Base-by-base conservation (phyloP, 768 basidiomycete species). In the Xerocomellus amylosporus region DNA sequence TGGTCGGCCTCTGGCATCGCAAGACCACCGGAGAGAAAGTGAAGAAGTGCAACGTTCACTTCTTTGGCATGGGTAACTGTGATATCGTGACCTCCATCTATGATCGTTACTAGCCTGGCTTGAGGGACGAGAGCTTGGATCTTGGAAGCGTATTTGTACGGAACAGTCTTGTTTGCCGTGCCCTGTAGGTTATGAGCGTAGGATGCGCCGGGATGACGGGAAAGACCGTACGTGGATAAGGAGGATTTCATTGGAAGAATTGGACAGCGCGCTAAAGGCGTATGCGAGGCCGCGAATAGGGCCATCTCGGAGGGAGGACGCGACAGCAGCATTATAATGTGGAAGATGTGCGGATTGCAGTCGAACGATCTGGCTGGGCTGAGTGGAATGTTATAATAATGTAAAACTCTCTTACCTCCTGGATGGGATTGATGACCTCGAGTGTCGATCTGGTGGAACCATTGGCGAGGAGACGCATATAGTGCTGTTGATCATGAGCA, bases 331-430 rank as follows among this genome's bases (percentile, higher is more conserved):
- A 58, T 90, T 88, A 66, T 83, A 90, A 5, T 88, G 82, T 1
- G 85, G 80, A 6, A 90, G 77, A 63, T 88, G 84, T 1, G 88
- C 88, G 0, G 86, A 86, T 70, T 90, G 88, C 13, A 88, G 73
- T n/a, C 87, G 80, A 1, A 90, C 83, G 51, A 90, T 84, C 83
- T 87, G 30, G 17, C 6, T 5, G 24, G 17, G 34, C 0, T 59
- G 14, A 59, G 55, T n/a, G 9, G 8, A 14, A 19, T 26, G 12
- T 20, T 1, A 36, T 17, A 24, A 17, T 9, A 20, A 15, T 26
- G 12, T 5, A 38, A 12, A 22, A 37, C 17, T 36, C 43, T 54
- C 65, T 36, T 46, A 77, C 81, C 68, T 83, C 80, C 4, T 74
- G 69, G 33, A 81, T 74, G 15, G 76, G 72, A 58, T 76, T 34